A percentile compares a stretch with the other conserved stretches of the same genome.
phyloP scores from a whole-genome alignment of 176 grass and related monocot genomes.

The Ampelocalamus luodianensis region DNA sequence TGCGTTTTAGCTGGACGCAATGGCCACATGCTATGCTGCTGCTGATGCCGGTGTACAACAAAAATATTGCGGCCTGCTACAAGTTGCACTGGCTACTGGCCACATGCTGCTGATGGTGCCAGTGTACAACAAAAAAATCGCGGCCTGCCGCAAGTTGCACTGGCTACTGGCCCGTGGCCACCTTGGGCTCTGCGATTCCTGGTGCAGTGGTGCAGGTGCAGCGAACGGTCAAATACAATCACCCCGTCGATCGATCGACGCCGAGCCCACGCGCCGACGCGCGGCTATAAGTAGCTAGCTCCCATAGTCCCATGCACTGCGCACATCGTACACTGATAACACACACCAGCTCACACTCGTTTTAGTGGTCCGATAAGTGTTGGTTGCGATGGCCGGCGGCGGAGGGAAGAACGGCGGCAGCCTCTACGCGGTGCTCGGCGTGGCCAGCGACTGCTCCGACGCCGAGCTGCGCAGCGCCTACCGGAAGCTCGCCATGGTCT shows the following conservation, averaged over 20 bases:
- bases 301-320: slow-evolving; percentile 29
- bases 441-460: slow-evolving; percentile 71
- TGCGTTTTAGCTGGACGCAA: not conserved
- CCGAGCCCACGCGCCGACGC: too few relatives aligned
- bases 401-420: slow-evolving; percentile 42
- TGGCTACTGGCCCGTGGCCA: not conserved
- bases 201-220: slow-evolving; percentile 46
- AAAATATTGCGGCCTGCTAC: too few relatives aligned
- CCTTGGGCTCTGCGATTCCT: not conserved
- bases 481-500: slow-evolving; percentile 68
- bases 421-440: slow-evolving; percentile 67
- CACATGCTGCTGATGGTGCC: not conserved
- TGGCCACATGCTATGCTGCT: not conserved
- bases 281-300: slow-evolving; percentile 42
- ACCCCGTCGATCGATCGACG: not conserved
- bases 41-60: not conserved
- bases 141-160: not conserved
- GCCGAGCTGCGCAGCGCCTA: slow-evolving; percentile 70
- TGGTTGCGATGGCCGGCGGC: slow-evolving; percentile 27
- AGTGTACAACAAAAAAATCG: slow-evolving; percentile 4
- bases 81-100: too few relatives aligned
- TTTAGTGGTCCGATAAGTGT: not conserved
- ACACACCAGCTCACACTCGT: not conserved
- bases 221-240: slow-evolving; percentile 15
- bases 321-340: not conserved